These are phyloP conservation scores for Aspergillus ruber DNA, from an alignment of 2,329 filamentous ascomycete genomes.

Conservation along the genomic window DNA sequence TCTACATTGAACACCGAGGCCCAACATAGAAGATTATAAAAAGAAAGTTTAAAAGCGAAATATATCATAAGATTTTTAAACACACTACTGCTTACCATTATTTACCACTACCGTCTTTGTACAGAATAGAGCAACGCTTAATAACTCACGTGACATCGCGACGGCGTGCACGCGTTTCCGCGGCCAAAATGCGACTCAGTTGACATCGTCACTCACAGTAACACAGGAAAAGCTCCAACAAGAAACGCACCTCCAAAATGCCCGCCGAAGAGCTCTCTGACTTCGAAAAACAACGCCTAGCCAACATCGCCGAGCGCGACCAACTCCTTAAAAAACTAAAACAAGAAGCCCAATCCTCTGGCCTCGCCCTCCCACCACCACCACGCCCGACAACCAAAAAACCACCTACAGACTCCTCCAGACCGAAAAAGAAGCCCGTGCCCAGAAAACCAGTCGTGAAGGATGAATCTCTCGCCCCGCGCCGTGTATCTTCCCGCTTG, in stretches of 20 bases:
- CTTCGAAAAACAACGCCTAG: slow-evolving; percentile 76
- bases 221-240: slow-evolving; percentile 4
- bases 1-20: not conserved
- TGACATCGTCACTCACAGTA: slow-evolving; percentile 1
- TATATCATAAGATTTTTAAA: not conserved
- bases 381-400: slow-evolving; percentile 46
- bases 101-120: not conserved
- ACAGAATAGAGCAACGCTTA: not conserved
- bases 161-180: slow-evolving; percentile 11
- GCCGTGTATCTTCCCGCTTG: slow-evolving; percentile 57
- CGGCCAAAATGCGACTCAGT: not conserved
- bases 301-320: slow-evolving; percentile 82
- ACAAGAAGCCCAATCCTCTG: slow-evolving; percentile 59
- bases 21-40: too few species aligned
- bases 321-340: slow-evolving; percentile 73
- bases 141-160: slow-evolving; percentile 18
- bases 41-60: not conserved
- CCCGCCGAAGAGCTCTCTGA: slow-evolving; percentile 58
- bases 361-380: slow-evolving; percentile 53
- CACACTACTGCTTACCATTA: not conserved
- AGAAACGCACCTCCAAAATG: slow-evolving; percentile 11
- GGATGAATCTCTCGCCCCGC: slow-evolving; percentile 49
- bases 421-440: slow-evolving; percentile 42
- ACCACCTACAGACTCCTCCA: slow-evolving; percentile 38
- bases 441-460: slow-evolving; percentile 59